Evolutionary conservation across 164 flowering plant genomes (phyloP).

Genomic region (Dillenia turbinata): DNA sequence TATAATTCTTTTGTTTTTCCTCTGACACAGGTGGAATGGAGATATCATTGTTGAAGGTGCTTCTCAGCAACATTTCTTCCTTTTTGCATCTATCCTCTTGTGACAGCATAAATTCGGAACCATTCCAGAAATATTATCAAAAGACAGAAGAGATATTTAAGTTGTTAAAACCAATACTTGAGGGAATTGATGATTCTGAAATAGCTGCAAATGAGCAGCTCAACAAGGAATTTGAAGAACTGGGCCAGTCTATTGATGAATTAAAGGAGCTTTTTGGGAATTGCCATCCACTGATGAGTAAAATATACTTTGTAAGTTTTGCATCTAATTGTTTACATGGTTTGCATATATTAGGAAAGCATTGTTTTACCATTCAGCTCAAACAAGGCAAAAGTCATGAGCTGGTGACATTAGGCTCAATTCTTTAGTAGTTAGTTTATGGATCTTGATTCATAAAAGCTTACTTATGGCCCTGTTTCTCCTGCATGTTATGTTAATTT

Average conservation of each 20-base stretch:
- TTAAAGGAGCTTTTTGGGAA: conserved; percentile 51
- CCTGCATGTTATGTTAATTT: too few species aligned
- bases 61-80: conserved; percentile 51
- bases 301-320: conserved; percentile 73
- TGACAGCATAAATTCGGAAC: conserved; percentile 45
- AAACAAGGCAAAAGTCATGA: neutral
- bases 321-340: neutral
- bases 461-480: too few species aligned
- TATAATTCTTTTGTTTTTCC: neutral
- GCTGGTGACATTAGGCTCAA: too few species aligned
- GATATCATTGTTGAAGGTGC: conserved; percentile 60
- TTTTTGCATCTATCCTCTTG: conserved; percentile 42
- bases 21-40: conserved; percentile 64
- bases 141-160: conserved; percentile 64
- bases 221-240: conserved; percentile 41
- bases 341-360: neutral
- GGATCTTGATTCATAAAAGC: too few species aligned
- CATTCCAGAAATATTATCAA: conserved; percentile 46
- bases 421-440: too few species aligned
- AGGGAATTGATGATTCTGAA: conserved; percentile 49
- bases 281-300: conserved; percentile 75
- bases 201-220: conserved; percentile 47
- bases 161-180: conserved; percentile 64
- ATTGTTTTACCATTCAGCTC: neutral
- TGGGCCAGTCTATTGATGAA: conserved; percentile 53